Conservation (phyloP, 2,329 filamentous ascomycete genomes). For the Akanthomyces dipterigenus region DNA sequence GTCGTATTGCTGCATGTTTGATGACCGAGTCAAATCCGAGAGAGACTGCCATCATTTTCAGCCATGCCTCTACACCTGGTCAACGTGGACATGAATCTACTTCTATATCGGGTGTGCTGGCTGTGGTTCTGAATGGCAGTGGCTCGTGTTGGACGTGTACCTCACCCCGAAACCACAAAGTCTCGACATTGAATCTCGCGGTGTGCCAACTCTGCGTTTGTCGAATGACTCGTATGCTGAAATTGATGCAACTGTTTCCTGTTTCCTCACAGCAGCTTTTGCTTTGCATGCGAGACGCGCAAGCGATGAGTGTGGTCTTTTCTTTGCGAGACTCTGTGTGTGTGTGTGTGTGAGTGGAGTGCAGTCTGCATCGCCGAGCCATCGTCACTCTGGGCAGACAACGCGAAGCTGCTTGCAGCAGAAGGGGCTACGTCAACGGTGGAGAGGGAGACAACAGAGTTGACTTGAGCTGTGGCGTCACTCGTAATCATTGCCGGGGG, state of each 20-base stretch:
- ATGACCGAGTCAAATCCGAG: neutral
- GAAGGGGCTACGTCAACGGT: neutral
- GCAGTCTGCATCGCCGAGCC: neutral
- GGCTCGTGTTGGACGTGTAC: neutral
- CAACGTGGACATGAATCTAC: no score
- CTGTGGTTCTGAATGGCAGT: neutral
- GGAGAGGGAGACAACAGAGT: neutral
- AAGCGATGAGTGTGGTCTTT: neutral
- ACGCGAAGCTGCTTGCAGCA: neutral
- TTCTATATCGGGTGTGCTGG: no score
- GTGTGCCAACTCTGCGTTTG: neutral
- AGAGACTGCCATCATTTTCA: no score
- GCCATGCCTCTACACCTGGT: neutral
- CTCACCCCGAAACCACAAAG: neutral
- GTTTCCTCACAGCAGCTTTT: neutral
- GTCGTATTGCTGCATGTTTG: conserved; percentile 5
- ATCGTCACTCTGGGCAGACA: neutral
- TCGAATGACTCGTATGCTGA: neutral
- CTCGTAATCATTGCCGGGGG: neutral
- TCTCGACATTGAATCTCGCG: neutral
- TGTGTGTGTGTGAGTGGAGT: neutral
- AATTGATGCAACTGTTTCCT: neutral
- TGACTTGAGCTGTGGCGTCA: neutral
- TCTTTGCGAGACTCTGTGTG: neutral
- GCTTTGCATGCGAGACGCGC: conserved; percentile 1